A percentile compares a stretch with the other conserved stretches of the same genome.
Evolutionary conservation across 257 asterid genomes (phyloP).

Genomic region (Misopates orontium): DNA sequence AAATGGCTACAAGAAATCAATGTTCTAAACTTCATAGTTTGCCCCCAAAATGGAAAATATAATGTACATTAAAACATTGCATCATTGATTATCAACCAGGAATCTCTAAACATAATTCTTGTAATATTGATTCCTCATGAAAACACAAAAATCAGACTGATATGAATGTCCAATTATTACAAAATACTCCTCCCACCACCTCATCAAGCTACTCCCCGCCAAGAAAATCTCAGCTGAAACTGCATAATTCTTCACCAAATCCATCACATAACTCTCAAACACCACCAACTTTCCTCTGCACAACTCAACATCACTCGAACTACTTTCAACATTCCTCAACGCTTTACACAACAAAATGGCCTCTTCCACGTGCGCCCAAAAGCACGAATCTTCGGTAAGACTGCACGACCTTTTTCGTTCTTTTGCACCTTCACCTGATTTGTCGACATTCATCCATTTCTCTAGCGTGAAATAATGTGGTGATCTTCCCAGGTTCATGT

Average conservation of each 20-base stretch:
- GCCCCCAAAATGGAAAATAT: no score
- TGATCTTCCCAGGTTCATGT: constrained; percentile 20
- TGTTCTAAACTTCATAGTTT: no score
- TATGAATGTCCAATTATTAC: background rate
- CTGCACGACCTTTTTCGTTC: constrained; percentile 23
- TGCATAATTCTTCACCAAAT: constrained; percentile 21
- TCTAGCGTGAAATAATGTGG: constrained; percentile 35
- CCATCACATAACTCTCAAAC: constrained; percentile 28
- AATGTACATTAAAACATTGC: no score
- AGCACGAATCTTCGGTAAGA: constrained; percentile 38
- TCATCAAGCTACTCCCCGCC: constrained; percentile 28
- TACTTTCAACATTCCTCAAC: constrained; percentile 6
- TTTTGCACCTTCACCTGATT: background rate
- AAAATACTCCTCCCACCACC: constrained; percentile 30
- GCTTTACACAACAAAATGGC: constrained; percentile 28
- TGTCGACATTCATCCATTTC: constrained; percentile 34
- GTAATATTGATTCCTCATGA: constrained; percentile 16
- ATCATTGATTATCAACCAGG: background rate
- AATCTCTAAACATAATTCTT: background rate
- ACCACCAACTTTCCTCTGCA: constrained; percentile 17
- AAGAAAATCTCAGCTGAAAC: constrained; percentile 32
- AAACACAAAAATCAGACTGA: constrained; percentile 7
- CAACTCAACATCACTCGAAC: constrained; percentile 8
- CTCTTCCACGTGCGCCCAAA: constrained; percentile 46
- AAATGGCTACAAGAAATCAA: no score